Conservation (phyloP, 495 filamentous ascomycete species). For the Penicillium herquei region DNA sequence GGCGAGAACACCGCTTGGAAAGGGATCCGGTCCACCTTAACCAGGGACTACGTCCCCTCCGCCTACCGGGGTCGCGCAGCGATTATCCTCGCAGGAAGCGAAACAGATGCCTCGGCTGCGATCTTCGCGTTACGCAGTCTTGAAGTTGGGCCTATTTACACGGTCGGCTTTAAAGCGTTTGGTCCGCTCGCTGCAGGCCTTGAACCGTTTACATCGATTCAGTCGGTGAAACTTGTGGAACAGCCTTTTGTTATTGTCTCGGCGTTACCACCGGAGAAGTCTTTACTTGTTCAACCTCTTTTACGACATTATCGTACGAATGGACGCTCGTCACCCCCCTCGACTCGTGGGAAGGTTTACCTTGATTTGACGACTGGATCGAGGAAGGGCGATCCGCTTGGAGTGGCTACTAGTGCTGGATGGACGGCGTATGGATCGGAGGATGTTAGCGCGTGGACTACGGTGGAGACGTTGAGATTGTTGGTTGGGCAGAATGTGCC, state of each 20-base stretch:
- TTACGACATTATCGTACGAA: slow-evolving; percentile 60
- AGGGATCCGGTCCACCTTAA: slow-evolving; percentile 75
- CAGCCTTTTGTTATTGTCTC: slow-evolving; percentile 80
- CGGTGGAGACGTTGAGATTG: slow-evolving; percentile 72
- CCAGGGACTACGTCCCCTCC: slow-evolving; percentile 75
- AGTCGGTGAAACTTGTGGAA: slow-evolving; percentile 70
- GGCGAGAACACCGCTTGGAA: slow-evolving; percentile 84
- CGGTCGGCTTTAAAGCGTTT: slow-evolving; percentile 74
- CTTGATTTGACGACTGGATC: slow-evolving; percentile 72
- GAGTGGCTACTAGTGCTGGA: slow-evolving; percentile 65
- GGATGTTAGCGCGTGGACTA: slow-evolving; percentile 78
- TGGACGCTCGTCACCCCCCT: slow-evolving; percentile 42
- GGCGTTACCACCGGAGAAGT: slow-evolving; percentile 73
- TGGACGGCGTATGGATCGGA: slow-evolving; percentile 78
- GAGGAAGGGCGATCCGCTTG: slow-evolving; percentile 64
- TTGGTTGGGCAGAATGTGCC: slow-evolving; percentile 83
- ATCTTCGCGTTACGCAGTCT: slow-evolving; percentile 75
- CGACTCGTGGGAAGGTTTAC: slow-evolving; percentile 70
- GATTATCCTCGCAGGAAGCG: slow-evolving; percentile 64
- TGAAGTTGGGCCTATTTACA: slow-evolving; percentile 76
- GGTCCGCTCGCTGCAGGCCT: slow-evolving; percentile 59
- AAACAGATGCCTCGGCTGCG: slow-evolving; percentile 69
- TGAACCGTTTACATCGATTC: slow-evolving; percentile 78
- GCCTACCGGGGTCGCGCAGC: slow-evolving; percentile 74
- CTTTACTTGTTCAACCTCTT: slow-evolving; percentile 73